Percentiles rank a stretch among this genome's conserved stretches.
Evolutionary conservation across 169 alveolate species (phyloP).

Genomic region (Babesia gibsoni): DNA sequence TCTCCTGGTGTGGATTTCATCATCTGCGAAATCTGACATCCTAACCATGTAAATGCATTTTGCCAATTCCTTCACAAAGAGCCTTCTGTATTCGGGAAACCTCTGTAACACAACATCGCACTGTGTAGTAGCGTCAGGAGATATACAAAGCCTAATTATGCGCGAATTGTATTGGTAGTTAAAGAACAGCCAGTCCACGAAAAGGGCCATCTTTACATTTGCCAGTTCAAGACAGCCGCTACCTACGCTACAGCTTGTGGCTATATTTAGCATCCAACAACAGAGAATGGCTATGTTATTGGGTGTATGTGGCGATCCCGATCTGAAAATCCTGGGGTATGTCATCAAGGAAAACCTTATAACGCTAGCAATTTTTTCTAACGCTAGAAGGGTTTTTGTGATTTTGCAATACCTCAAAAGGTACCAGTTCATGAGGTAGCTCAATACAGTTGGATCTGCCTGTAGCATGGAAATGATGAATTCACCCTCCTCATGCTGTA

Average conservation of each 20-base stretch:
- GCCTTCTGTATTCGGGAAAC: not conserved
- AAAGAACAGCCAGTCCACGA: constrained; percentile 56
- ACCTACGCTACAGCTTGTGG: constrained; percentile 21
- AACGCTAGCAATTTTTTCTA: constrained; percentile 49
- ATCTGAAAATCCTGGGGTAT: constrained; percentile 6
- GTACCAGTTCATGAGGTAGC: constrained; percentile 49
- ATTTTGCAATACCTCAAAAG: constrained; percentile 29
- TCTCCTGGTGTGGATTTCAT: not conserved
- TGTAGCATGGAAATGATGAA: constrained; percentile 6
- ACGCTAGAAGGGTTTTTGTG: constrained; percentile 31
- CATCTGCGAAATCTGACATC: not conserved
- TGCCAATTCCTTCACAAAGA: constrained; percentile 28
- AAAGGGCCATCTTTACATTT: constrained; percentile 52
- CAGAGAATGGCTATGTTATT: constrained; percentile 11
- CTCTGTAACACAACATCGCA: not conserved
- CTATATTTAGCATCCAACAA: constrained; percentile 35
- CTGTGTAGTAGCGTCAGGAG: not conserved
- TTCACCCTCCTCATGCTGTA: constrained; percentile 6
- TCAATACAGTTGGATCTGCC: not conserved
- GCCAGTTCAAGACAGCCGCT: constrained; percentile 61
- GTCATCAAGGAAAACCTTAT: constrained; percentile 34
- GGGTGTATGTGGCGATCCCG: not conserved
- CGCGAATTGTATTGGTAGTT: constrained; percentile 32
- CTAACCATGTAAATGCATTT: constrained; percentile 4
- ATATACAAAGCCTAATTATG: constrained; percentile 24